phyloP scores from a whole-genome alignment of 108 stramenopile species.

The Licmophora abbreviata region DNA sequence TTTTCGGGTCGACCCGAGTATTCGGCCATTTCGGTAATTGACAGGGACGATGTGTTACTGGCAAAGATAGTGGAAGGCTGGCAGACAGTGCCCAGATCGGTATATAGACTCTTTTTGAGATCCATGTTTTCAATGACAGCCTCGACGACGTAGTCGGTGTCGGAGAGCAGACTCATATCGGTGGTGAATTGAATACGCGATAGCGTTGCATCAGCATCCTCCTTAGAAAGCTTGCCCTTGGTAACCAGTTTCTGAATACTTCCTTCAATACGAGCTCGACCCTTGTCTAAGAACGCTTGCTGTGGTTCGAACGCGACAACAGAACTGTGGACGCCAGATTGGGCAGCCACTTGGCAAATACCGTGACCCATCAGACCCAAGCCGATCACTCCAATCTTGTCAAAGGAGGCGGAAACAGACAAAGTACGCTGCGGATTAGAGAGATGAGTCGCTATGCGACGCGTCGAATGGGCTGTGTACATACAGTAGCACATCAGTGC shows the following conservation, averaged over 20 bases:
- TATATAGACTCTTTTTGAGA: conserved; percentile 83
- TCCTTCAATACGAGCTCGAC: conserved; percentile 61
- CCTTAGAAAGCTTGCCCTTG: conserved; percentile 61
- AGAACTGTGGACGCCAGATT: conserved; percentile 62
- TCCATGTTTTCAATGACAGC: conserved; percentile 95
- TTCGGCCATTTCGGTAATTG: conserved; percentile 86
- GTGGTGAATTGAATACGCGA: conserved; percentile 75
- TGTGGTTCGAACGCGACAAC: conserved; percentile 81
- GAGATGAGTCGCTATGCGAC: too few relatives aligned
- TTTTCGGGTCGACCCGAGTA: conserved; percentile 83
- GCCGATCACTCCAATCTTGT: conserved; percentile 90
- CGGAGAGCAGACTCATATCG: conserved; percentile 57
- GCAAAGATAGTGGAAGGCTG: conserved; percentile 87
- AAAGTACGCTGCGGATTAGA: too few relatives aligned
- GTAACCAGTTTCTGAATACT: conserved; percentile 72
- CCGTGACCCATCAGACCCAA: conserved; percentile 99
- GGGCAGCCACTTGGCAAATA: conserved; percentile 82
- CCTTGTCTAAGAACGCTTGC: conserved; percentile 59
- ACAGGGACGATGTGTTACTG: conserved; percentile 89
- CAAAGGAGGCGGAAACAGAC: conserved; percentile 36
- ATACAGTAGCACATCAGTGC: too few relatives aligned
- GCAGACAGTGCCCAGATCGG: conserved; percentile 62
- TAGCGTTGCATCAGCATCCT: conserved; percentile 48
- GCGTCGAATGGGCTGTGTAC: too few relatives aligned
- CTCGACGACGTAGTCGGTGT: conserved; percentile 89